Percentiles rank a stretch among this genome's conserved stretches.
Evolutionary conservation across 2,329 filamentous ascomycete genomes (phyloP).

Genomic region (Exophiala xenobiotica): DNA sequence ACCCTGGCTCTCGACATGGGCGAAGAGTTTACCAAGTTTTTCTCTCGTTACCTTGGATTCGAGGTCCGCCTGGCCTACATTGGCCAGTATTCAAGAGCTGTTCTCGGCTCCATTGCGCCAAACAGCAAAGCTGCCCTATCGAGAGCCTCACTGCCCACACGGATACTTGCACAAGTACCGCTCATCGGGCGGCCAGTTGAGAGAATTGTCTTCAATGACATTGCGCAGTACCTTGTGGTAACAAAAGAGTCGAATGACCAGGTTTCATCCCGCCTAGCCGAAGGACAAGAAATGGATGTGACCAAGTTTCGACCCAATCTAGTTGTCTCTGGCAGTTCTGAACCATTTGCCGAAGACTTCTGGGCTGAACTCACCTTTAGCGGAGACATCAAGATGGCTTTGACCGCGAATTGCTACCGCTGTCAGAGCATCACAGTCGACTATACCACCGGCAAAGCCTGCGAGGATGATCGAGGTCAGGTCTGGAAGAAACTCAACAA

Average conservation of each 20-base stretch:
- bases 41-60: neutral
- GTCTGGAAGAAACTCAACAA: constrained; percentile 32
- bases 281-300: constrained; percentile 31
- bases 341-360: constrained; percentile 33
- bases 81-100: constrained; percentile 1
- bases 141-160: constrained; percentile 10
- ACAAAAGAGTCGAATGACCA: constrained; percentile 6
- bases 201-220: constrained; percentile 8
- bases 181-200: constrained; percentile 7
- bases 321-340: constrained; percentile 27
- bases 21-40: constrained; percentile 1
- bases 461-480: constrained; percentile 24
- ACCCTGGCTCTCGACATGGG: constrained; percentile 13
- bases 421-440: constrained; percentile 32
- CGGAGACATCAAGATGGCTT: constrained; percentile 1
- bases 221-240: constrained; percentile 12
- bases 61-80: constrained; percentile 8
- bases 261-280: constrained; percentile 22
- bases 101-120: constrained; percentile 10
- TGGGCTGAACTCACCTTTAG: constrained; percentile 30
- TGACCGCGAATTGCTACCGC: constrained; percentile 29
- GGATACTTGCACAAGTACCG: neutral
- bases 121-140: constrained; percentile 8
- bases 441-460: constrained; percentile 29
- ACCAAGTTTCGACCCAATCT: constrained; percentile 35